Conservation (phyloP, 805 yeast genomes). For the Saccharomycopsis fibuligera region DNA sequence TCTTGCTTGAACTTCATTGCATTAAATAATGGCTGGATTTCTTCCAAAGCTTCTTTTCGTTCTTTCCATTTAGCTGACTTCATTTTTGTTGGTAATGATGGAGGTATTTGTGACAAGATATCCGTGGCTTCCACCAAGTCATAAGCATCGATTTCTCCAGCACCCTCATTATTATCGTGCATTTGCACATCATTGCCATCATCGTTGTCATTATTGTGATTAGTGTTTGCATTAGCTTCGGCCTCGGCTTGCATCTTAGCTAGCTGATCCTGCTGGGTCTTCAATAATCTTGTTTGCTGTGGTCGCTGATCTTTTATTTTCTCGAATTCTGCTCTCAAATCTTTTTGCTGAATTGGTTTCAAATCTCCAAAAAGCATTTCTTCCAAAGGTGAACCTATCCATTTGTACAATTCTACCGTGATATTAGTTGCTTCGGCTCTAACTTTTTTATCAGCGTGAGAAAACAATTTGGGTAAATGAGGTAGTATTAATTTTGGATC, state of each 20-base stretch:
- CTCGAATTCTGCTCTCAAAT: constrained; percentile 63
- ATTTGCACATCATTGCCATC: constrained; percentile 36
- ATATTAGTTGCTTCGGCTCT: constrained; percentile 70
- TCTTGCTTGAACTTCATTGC: constrained; percentile 51
- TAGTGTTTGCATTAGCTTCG: constrained; percentile 22
- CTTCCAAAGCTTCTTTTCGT: constrained; percentile 78
- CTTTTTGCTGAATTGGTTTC: constrained; percentile 90
- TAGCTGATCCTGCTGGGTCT: constrained; percentile 43
- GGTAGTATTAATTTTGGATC: constrained; percentile 54
- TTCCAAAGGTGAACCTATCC: constrained; percentile 64
- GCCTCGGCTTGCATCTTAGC: constrained; percentile 25
- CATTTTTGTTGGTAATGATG: constrained; percentile 48
- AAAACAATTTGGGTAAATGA: constrained; percentile 59
- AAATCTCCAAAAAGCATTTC: constrained; percentile 57
- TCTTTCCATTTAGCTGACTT: constrained; percentile 82
- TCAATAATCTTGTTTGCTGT: constrained; percentile 49
- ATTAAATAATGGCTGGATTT: constrained; percentile 42
- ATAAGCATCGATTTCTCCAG: constrained; percentile 43
- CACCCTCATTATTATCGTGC: constrained; percentile 25
- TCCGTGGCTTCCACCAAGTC: constrained; percentile 67
- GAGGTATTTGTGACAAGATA: constrained; percentile 60
- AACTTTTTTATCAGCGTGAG: constrained; percentile 82
- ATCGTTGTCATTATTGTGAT: constrained; percentile 19
- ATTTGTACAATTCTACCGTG: constrained; percentile 61
- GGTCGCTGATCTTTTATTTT: constrained; percentile 37